Percentiles rank a stretch among this genome's conserved stretches.
These are phyloP conservation scores for Heracleum sosnowskyi DNA, from an alignment of 129 eudicot genomes.

Conservation along the genomic window DNA sequence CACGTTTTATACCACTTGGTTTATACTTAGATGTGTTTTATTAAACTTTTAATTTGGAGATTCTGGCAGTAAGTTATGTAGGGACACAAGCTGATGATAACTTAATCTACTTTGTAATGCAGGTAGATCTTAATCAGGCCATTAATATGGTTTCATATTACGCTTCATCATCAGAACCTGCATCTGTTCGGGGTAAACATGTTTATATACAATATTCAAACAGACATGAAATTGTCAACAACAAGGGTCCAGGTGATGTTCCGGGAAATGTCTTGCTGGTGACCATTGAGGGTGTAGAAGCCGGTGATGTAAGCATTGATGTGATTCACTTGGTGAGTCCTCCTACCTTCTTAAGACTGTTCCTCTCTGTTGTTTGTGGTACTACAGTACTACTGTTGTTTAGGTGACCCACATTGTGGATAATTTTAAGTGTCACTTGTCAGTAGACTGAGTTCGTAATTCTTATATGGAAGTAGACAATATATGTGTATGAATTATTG, in stretches of 20 bases:
- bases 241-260: conserved; percentile 55
- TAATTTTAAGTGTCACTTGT: background rate
- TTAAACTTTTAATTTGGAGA: background rate
- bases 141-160: conserved; percentile 57
- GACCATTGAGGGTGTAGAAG: conserved; percentile 64
- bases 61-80: background rate
- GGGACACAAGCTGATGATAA: background rate
- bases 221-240: conserved; percentile 61
- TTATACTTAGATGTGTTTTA: background rate
- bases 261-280: conserved; percentile 66
- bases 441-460: background rate
- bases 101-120: conserved; percentile 14
- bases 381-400: background rate
- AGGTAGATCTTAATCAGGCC: conserved; percentile 66
- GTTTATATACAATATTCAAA: conserved; percentile 63
- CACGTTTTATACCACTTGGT: background rate
- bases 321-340: conserved; percentile 62
- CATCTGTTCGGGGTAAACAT: conserved; percentile 57
- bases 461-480: background rate
- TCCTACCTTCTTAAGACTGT: background rate
- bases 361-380: background rate
- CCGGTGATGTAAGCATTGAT: conserved; percentile 61
- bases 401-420: background rate
- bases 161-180: conserved; percentile 66
- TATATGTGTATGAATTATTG: background rate